Conservation (phyloP, 352 stramenopile species). For the Globisporangium solare region DNA sequence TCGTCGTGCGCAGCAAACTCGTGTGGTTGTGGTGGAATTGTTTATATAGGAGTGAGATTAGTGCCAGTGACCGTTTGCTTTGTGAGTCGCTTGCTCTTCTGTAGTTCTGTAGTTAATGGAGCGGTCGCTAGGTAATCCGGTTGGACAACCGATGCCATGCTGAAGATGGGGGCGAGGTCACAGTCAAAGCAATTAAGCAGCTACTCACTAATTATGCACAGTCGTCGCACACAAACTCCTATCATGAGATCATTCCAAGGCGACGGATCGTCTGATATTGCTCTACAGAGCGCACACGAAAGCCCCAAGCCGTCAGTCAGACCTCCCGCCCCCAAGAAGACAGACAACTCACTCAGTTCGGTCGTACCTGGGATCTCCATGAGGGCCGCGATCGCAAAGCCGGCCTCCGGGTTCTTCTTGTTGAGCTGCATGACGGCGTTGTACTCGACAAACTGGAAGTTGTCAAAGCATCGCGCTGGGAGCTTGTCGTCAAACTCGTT, state of each 20-base stretch:
- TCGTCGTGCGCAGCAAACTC: no score
- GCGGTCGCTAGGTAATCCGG: no score
- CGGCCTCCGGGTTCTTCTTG: conserved; percentile 55
- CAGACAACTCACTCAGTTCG: background rate
- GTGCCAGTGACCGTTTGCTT: no score
- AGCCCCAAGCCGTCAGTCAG: background rate
- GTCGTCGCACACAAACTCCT: background rate
- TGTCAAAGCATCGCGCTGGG: conserved; percentile 64
- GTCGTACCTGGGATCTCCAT: conserved; percentile 70
- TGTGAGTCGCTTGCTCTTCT: no score
- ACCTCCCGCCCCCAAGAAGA: background rate
- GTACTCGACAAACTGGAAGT: conserved; percentile 84
- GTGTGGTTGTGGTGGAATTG: no score
- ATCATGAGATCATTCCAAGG: conserved; percentile 35
- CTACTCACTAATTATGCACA: background rate
- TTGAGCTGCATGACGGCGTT: conserved; percentile 58
- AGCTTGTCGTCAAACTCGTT: conserved; percentile 68
- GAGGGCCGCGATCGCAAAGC: conserved; percentile 66
- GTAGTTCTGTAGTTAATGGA: no score
- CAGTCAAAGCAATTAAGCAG: no score
- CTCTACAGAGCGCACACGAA: conserved; percentile 25
- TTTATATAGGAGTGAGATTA: no score
- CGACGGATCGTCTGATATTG: conserved; percentile 54
- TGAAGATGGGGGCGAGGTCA: no score
- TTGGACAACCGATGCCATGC: no score